Evolutionary conservation across 2,329 filamentous ascomycete species (phyloP).

Genomic region (Xylaria sp.): DNA sequence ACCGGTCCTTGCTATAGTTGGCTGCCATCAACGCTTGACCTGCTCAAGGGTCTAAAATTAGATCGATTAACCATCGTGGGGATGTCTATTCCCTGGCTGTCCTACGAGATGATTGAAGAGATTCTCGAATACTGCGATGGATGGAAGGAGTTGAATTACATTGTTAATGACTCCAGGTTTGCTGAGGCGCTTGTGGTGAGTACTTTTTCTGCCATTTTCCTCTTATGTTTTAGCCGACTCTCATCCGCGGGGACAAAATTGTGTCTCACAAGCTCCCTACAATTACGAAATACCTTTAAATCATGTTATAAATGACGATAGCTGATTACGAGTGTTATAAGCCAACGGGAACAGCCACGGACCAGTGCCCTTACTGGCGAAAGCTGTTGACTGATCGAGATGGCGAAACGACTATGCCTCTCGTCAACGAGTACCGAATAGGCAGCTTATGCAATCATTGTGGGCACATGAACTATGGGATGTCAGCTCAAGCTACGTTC

Average conservation of each 20-base stretch:
- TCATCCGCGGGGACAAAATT: neutral
- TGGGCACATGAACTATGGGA: too few relatives aligned
- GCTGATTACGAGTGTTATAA: neutral
- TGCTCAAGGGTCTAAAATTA: neutral
- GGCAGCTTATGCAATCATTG: too few relatives aligned
- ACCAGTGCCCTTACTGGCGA: neutral
- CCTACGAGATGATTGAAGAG: neutral
- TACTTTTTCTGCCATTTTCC: neutral
- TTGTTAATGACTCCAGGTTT: too few relatives aligned
- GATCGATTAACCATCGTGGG: neutral
- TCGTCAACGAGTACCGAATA: neutral
- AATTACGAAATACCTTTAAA: neutral
- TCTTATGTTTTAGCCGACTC: neutral
- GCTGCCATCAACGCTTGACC: neutral
- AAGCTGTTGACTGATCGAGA: neutral
- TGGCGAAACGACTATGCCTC: neutral
- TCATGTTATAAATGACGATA: neutral
- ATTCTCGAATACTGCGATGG: neutral
- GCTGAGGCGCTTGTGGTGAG: too few relatives aligned
- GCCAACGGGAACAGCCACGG: too few relatives aligned
- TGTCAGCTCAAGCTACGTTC: neutral
- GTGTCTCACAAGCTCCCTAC: neutral
- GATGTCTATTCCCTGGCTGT: accelerated
- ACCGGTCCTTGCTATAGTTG: too few relatives aligned
- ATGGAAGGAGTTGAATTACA: conserved; percentile 10